Base-by-base conservation (phyloP, 192 early-diverging fungal species). In the Backusella mclennaniae region DNA sequence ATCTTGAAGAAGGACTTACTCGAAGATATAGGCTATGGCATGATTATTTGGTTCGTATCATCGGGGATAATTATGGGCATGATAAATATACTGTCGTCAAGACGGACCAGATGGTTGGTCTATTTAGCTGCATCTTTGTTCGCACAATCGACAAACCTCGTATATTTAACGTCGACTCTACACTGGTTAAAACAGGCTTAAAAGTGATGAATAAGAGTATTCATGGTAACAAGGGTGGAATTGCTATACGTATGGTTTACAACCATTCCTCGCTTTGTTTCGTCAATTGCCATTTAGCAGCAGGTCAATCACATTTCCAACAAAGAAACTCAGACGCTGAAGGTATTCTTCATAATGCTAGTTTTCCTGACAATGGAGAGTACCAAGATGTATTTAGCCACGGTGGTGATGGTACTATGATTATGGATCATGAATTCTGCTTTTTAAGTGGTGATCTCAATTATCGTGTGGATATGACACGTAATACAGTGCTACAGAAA, bases 381-480 rank as follows among this genome's bases (percentile, higher is more conserved):
- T 82, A 86, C 76, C 73, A 73, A 8, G 81, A 85, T 31, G 84
- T 86, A 0, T 96, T 93, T 78, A 85, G 85, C 39, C 71, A 90
- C 46, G 96, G 95, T 66, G 97, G 96, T 53, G 96, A 99, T 79
- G 97, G 97, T 23, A 85, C 89, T n/a, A 80, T 88, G 53, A 90
- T 95, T 31, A 76, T 96, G 80, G 96, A 95, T 76, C 93, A 95
- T 71, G 90, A 90, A 42, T 78, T 87, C 29, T 89, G 89, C 72
- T 90, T 94, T 82, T 86, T 93, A 26, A 89, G 90, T n/a, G 96
- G 96, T n/a, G 98, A 98, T 81, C 87, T 98, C 39, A 99, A 99
- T 82, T 99, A 97, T 83, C 90, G 97, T 21, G 95, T 98, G 73
- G 89, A 93, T 38, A 83, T 92, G 74, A 46, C 35, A 5, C 91